Evolutionary conservation across 176 grass and related monocot genomes (phyloP), one percentile per base, ranked within the genome.

Genomic region (Poa pratensis): DNA sequence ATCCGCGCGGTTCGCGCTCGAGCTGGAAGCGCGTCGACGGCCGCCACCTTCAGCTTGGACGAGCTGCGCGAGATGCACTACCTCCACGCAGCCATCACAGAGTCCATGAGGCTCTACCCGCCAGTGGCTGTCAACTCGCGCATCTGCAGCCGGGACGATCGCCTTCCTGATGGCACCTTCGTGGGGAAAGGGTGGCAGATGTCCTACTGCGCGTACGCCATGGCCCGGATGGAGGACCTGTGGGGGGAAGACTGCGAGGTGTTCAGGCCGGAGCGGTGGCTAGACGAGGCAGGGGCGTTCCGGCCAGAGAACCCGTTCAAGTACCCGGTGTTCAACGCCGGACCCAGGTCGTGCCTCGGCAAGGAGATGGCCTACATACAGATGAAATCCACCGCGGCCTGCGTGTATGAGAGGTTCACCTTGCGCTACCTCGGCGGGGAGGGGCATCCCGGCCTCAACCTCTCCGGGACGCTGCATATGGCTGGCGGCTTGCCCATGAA

Each of bases 311-410:
- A 63, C 68, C 76, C 83, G 24, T 87, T 84, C 61, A 88, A 82
- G 83, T 89, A 91, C 64, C 89, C 89, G 1, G 18, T 89, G 15
- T 91, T 94, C 87, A 84, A 91, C 82, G 89, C 64, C 0, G 89
- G 84, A 2, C 92, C 84, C 0, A 54, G 92, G 83, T 91, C 85
- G 86, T 94, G 92, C 82, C 75, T 94, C 9, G 92, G 92, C 54
- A 94, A 94, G 72, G 87, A 94, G 72, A 94, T 94, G 92, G 92
- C 87, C 16, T 89, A 94, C 77, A 89, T 91, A 73, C 86, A 89
- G 73, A 94, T 94, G 89, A 94, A 94, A 54, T 91, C 84, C 24
- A 78, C 91, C n/a, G 84, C 34, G 0, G 89, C 89, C 16, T 89
- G 69, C 77, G 76, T 89, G 22, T 7, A 91, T 2, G 89, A 89